Evolutionary conservation across 768 basidiomycete genomes (phyloP).

Genomic region (Boletus pseudopeckii): DNA sequence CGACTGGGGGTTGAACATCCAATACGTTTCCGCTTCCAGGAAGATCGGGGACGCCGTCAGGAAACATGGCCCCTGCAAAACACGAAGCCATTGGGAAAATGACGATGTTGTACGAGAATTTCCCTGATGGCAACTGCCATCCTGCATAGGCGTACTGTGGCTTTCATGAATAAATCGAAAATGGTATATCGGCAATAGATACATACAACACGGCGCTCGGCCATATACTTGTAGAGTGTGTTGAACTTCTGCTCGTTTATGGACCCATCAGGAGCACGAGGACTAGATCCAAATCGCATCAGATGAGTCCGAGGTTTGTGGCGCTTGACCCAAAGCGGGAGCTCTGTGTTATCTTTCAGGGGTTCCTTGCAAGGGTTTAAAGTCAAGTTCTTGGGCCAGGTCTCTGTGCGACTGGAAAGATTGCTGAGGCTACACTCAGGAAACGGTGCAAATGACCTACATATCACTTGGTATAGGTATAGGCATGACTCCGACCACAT

Average conservation of each 20-base stretch:
- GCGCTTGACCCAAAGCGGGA: constrained; percentile 48
- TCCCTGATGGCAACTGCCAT: constrained; percentile 46
- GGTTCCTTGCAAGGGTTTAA: constrained; percentile 42
- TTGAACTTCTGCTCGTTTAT: constrained; percentile 44
- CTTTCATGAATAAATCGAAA: not conserved
- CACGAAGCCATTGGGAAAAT: constrained; percentile 39
- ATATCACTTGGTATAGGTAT: constrained; percentile 27
- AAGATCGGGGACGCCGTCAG: constrained; percentile 47
- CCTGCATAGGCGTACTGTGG: constrained; percentile 48
- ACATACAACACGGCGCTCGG: constrained; percentile 45
- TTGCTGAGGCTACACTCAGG: not conserved
- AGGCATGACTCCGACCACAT: constrained; percentile 26
- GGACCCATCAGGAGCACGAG: constrained; percentile 33
- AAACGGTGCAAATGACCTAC: constrained; percentile 29
- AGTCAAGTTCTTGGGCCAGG: constrained; percentile 49
- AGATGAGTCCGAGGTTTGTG: constrained; percentile 34
- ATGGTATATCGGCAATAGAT: not conserved
- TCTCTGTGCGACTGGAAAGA: constrained; percentile 42
- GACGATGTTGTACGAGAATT: constrained; percentile 43
- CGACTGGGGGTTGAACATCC: constrained; percentile 3
- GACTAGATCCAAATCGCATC: constrained; percentile 38
- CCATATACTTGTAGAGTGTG: constrained; percentile 41
- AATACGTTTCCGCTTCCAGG: constrained; percentile 24
- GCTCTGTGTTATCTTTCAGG: constrained; percentile 36
- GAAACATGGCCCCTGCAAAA: constrained; percentile 51